These are phyloP conservation scores for Furcasterigmium furcatum DNA, from an alignment of 2,329 filamentous ascomycete genomes.

Conservation along the genomic window DNA sequence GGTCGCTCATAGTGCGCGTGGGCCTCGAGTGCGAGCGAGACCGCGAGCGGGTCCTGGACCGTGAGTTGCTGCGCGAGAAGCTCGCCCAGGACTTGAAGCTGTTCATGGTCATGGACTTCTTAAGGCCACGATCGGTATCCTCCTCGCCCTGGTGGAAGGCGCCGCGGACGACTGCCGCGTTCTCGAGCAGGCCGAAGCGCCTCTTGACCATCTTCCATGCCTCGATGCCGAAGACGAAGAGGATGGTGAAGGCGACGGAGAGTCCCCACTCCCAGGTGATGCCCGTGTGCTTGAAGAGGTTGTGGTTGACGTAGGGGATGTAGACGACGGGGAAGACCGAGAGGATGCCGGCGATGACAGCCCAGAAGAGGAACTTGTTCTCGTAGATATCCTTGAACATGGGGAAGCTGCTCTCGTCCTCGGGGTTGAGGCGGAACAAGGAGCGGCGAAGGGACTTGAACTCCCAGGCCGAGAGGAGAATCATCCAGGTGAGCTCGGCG, in stretches of 20 bases:
- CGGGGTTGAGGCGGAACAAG: conserved; percentile 64
- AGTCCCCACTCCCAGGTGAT: conserved; percentile 77
- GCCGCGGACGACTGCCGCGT: conserved; percentile 45
- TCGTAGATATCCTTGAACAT: conserved; percentile 62
- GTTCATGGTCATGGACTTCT: conserved; percentile 47
- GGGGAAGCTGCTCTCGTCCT: conserved; percentile 45
- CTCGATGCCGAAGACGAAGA: conserved; percentile 68
- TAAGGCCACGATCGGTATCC: conserved; percentile 33
- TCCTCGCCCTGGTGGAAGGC: conserved; percentile 51
- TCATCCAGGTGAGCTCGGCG: conserved; percentile 69
- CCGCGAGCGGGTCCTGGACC: background rate
- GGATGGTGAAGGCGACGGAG: conserved; percentile 57
- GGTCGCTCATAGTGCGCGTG: conserved; percentile 8
- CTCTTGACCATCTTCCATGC: conserved; percentile 70
- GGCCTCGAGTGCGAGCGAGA: background rate
- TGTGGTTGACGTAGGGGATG: conserved; percentile 66
- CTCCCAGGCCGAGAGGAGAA: conserved; percentile 74
- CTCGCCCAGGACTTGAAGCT: conserved; percentile 47
- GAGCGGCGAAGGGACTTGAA: conserved; percentile 71
- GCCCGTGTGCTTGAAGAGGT: conserved; percentile 68
- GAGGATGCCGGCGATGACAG: conserved; percentile 56
- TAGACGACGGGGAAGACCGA: conserved; percentile 68
- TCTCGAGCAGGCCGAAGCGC: conserved; percentile 46
- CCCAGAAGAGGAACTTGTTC: conserved; percentile 70
- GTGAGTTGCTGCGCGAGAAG: background rate